These are phyloP conservation scores for Lactifluus volemus DNA, from an alignment of 768 basidiomycete genomes.

Conservation along the genomic window DNA sequence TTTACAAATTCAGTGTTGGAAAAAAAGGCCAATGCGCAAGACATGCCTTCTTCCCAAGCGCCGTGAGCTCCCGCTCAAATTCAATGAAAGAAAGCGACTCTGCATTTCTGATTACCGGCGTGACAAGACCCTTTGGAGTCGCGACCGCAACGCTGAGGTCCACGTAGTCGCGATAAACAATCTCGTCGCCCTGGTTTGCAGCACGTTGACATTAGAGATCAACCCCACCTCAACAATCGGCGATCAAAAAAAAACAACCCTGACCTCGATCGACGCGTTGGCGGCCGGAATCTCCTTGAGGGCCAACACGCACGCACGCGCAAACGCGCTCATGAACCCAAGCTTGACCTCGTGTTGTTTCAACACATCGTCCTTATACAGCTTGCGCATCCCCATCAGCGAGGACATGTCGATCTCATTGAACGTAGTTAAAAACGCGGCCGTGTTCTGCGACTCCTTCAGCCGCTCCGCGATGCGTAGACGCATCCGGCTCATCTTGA, in stretches of 20 bases:
- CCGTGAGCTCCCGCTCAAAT: slow-evolving; percentile 89
- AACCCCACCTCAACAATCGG: slow-evolving; percentile 23
- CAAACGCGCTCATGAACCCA: slow-evolving; percentile 97
- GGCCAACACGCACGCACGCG: slow-evolving; percentile 75
- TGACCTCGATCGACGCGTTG: slow-evolving; percentile 81
- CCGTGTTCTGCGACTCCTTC: slow-evolving; percentile 96
- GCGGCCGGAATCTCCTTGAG: slow-evolving; percentile 88
- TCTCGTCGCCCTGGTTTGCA: slow-evolving; percentile 57
- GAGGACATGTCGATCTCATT: slow-evolving; percentile 99
- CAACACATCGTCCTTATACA: slow-evolving; percentile 86
- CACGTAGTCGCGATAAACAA: slow-evolving; percentile 87
- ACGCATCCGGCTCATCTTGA: slow-evolving; percentile 99
- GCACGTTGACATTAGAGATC: background rate
- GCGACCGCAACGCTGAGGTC: slow-evolving; percentile 95
- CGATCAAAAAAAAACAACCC: slow-evolving; percentile 16
- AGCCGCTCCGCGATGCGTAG: slow-evolving; percentile 93
- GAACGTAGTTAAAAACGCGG: slow-evolving; percentile 95
- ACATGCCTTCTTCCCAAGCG: slow-evolving; percentile 75
- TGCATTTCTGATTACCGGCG: slow-evolving; percentile 88
- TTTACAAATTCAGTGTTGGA: background rate
- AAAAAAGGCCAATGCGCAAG: background rate
- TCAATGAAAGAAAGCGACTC: slow-evolving; percentile 81
- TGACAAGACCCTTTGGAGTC: slow-evolving; percentile 95
- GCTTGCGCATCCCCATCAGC: slow-evolving; percentile 80
- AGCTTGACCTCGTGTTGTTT: slow-evolving; percentile 94